A percentile compares a stretch with the other conserved stretches of the same genome.
Conservation (phyloP, 2,329 filamentous ascomycete species). For the Fusarium keratoplasticum region DNA sequence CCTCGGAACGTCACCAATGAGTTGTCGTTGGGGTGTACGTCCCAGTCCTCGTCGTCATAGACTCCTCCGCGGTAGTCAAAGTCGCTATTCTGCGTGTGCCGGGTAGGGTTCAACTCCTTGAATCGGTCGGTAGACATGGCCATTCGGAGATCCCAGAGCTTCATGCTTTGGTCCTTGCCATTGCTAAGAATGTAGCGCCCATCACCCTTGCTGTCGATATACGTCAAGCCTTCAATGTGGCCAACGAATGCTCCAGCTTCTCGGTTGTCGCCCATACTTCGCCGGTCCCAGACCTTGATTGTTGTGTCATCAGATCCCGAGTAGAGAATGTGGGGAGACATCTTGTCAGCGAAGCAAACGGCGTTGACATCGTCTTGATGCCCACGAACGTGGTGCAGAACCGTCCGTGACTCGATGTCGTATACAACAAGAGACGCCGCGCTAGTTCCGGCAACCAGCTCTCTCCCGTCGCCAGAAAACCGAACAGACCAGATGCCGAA, state of each 20-base stretch:
- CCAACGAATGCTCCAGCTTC: slow-evolving; percentile 75
- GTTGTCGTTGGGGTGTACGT: slow-evolving; percentile 80
- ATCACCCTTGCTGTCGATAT: slow-evolving; percentile 77
- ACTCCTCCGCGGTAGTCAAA: slow-evolving; percentile 81
- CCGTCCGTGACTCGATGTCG: slow-evolving; percentile 84
- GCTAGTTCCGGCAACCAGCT: slow-evolving; percentile 90
- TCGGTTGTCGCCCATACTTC: slow-evolving; percentile 88
- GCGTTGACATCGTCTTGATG: slow-evolving; percentile 94
- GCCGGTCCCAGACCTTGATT: slow-evolving; percentile 94
- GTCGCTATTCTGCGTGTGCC: slow-evolving; percentile 64
- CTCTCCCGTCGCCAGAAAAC: slow-evolving; percentile 90
- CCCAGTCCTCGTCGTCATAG: slow-evolving; percentile 74
- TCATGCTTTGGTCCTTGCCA: slow-evolving; percentile 96
- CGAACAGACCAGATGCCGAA: slow-evolving; percentile 89
- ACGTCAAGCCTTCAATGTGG: slow-evolving; percentile 74
- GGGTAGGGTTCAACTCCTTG: slow-evolving; percentile 65
- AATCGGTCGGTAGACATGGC: slow-evolving; percentile 81
- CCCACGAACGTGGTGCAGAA: slow-evolving; percentile 79
- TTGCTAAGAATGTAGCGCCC: slow-evolving; percentile 90
- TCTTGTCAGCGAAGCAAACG: slow-evolving; percentile 91
- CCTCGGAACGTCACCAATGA: slow-evolving; percentile 94
- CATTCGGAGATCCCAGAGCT: slow-evolving; percentile 94
- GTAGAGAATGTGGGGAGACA: slow-evolving; percentile 92
- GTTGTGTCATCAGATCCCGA: slow-evolving; percentile 95
- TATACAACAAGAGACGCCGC: slow-evolving; percentile 86